Percentiles rank a stretch among this genome's conserved stretches.
Conservation (phyloP, 1,139 yeast genomes). For the Nakaseomyces nivariensis region DNA sequence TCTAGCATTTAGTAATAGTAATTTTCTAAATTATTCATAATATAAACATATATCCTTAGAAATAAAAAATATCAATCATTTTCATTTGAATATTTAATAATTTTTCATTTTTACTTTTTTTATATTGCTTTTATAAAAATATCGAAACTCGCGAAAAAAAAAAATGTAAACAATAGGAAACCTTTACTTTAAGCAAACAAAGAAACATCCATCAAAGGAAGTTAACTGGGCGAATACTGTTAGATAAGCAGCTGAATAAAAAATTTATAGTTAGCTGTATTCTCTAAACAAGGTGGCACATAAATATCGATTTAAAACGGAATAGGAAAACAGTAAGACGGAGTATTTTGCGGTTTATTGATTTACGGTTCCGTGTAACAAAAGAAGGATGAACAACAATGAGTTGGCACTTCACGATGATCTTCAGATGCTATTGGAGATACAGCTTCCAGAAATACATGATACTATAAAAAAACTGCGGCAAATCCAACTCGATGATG, state of each 20-base stretch:
- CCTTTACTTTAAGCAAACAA: no score
- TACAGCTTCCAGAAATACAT: conserved; percentile 2
- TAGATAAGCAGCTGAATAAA: no score
- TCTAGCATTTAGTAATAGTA: neutral
- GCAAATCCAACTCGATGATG: neutral
- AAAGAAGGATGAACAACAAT: neutral
- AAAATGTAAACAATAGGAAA: neutral
- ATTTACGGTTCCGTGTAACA: neutral
- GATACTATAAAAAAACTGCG: conserved; percentile 1
- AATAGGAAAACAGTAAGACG: no score
- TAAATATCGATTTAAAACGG: no score
- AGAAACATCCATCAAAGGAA: no score
- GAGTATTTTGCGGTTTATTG: no score
- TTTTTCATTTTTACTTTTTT: neutral
- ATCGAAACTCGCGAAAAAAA: neutral
- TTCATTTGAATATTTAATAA: neutral
- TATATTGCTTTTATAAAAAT: no score
- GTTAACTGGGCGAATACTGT: no score
- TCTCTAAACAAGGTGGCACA: no score
- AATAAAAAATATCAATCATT: neutral
- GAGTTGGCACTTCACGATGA: neutral
- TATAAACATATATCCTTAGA: neutral
- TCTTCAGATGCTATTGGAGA: conserved; percentile 1
- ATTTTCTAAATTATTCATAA: neutral
- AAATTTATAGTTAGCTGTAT: no score